Base-by-base conservation (phyloP, 2,329 filamentous ascomycete genomes). In the Hymenoscyphus repandus region DNA sequence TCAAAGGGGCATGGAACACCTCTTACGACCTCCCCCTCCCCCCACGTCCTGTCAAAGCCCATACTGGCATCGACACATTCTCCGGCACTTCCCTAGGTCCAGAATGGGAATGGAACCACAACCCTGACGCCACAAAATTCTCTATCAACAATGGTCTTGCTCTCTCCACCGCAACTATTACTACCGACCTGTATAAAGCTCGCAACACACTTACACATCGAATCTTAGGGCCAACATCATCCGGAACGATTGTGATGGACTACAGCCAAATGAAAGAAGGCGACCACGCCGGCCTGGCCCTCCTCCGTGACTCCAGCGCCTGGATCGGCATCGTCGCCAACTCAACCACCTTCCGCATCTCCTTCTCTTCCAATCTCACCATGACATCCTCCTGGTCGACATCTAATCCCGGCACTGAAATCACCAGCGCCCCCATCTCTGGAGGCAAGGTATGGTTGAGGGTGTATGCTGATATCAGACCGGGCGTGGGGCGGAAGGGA, bases 71-170 rank as follows among this genome's bases (percentile, higher is more conserved):
- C 0, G 76, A 82, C 51, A 61, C 17, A 17, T 54, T 82, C 54
- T 45, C 54, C 0, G 74, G 72, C 0, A 58, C 64, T 0, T 55
- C 64, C 0, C 66, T 82, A 0, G 62, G 68, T 5, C 69, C 70
- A 0, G 66, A 72, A 1, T 82, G 76, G 75, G 78, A 83, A 61
- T 83, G 78, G 78, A 83, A 82, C 58, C 79, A 82, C 56, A 82
- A 82, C 60, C 79, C 79, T 0, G 76, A 82, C 50, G 68, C 64
- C 1, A 66, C 62, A 10, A 73, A 71, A 7, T 82, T 66, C 58
- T 62, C 59, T 1, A 66, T 79, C 6, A 60, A 67, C 36, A 65
- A 71, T 31, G 74, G 74, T 1, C 58, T 82, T 2, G 69, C 66
- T 0, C 67, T 82, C 1, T 66, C 63, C 27, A 74, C 77, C 1